Evolutionary conservation across 306 rosid species (phyloP).

Genomic region (Dicorynia guianensis): DNA sequence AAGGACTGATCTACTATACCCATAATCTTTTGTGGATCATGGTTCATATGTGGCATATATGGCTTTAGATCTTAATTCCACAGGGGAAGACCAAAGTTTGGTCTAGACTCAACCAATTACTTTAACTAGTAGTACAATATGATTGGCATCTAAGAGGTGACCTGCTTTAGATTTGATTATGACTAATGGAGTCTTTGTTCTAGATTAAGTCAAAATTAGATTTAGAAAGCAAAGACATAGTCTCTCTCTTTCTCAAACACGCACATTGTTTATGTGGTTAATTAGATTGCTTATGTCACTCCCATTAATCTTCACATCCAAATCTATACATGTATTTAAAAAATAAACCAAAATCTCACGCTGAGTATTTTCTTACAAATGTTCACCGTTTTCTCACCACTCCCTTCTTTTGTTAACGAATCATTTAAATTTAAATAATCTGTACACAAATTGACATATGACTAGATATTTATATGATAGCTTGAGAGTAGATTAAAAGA

Average conservation of each 20-base stretch:
- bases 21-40: not conserved
- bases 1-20: not conserved
- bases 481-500: too few relatives aligned
- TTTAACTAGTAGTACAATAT: not conserved
- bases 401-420: not conserved
- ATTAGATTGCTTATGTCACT: not conserved
- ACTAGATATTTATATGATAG: too few relatives aligned
- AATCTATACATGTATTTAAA: not conserved
- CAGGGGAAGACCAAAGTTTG: not conserved
- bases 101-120: not conserved
- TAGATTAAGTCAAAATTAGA: conserved; percentile 11
- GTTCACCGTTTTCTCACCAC: not conserved
- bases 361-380: not conserved
- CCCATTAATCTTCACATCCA: conserved; percentile 1
- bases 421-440: too few relatives aligned
- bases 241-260: not conserved
- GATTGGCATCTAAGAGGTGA: not conserved
- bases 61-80: not conserved
- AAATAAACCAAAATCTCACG: too few relatives aligned
- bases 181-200: not conserved
- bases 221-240: not conserved
- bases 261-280: not conserved
- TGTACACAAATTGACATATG: too few relatives aligned
- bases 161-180: not conserved
- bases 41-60: not conserved